These are phyloP conservation scores for Ochetophila trinervis DNA, from an alignment of 306 rosid species.

Conservation along the genomic window DNA sequence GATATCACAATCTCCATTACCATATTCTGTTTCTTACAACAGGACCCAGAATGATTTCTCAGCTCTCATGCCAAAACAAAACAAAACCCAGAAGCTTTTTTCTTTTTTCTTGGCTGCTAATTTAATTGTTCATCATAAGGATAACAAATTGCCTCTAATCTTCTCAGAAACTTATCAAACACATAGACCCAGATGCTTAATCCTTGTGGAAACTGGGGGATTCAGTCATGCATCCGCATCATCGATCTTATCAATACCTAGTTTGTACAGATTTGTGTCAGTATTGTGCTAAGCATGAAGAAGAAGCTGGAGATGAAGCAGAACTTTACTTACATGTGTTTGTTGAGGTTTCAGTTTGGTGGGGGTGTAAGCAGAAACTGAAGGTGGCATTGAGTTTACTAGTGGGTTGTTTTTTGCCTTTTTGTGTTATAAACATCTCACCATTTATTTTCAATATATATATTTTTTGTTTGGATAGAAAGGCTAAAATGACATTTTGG, in stretches of 20 bases:
- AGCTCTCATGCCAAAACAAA: neutral
- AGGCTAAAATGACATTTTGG: neutral
- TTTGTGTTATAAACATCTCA: neutral
- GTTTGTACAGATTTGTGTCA: neutral
- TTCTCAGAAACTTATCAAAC: neutral
- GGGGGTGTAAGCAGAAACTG: no score
- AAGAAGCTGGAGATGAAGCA: neutral
- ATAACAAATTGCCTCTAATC: slow-evolving; percentile 4
- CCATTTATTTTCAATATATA: neutral
- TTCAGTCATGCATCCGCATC: neutral
- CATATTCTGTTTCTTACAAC: slow-evolving; percentile 16
- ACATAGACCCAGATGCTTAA: slow-evolving; percentile 5
- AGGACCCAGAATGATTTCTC: neutral
- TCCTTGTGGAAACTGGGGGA: neutral
- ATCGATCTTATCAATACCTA: neutral
- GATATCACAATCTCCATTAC: slow-evolving; percentile 50
- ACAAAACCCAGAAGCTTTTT: neutral
- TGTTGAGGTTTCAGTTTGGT: neutral
- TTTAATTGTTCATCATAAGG: neutral
- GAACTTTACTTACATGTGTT: slow-evolving; percentile 14
- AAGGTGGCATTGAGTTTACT: neutral
- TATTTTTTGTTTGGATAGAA: neutral
- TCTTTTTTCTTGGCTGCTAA: neutral
- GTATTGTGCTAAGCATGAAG: neutral
- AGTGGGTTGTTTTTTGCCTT: neutral